A percentile compares a stretch with the other conserved stretches of the same genome.
Conservation (phyloP, 805 yeast species). For the Zygoascus bituminiphila region DNA sequence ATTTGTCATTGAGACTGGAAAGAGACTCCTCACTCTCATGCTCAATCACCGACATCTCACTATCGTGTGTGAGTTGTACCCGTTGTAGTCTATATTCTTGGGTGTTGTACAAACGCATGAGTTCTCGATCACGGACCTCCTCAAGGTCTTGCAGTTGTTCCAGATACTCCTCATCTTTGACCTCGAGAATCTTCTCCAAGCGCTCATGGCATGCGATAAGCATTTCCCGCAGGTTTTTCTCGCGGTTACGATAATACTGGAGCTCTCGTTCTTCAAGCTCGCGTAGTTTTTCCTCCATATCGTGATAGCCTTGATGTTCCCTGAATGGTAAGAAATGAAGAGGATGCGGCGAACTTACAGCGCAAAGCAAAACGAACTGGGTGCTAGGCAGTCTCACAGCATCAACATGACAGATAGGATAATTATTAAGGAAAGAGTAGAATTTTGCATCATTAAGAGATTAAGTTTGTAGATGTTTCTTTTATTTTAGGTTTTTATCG, state of each 20-base stretch:
- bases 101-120: constrained; percentile 13
- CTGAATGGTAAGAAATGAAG: background rate
- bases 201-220: background rate
- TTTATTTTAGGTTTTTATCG: too few relatives aligned
- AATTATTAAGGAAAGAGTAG: too few relatives aligned
- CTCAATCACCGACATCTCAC: constrained; percentile 9
- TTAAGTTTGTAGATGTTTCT: too few relatives aligned
- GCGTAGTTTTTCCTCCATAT: constrained; percentile 4
- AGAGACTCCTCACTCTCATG: constrained; percentile 5
- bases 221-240: background rate
- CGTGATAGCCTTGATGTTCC: background rate
- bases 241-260: background rate
- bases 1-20: constrained; percentile 8
- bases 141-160: constrained; percentile 14
- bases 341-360: background rate
- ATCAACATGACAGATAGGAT: too few relatives aligned
- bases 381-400: too few relatives aligned
- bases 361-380: too few relatives aligned
- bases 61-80: constrained; percentile 8
- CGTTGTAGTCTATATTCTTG: constrained; percentile 10
- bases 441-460: too few relatives aligned
- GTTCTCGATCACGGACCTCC: constrained; percentile 16
- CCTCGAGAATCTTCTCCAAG: constrained; percentile 5
- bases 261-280: background rate
- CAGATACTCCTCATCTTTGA: constrained; percentile 10